phyloP scores from a whole-genome alignment of 768 basidiomycete genomes.

The Inosperma sp. region DNA sequence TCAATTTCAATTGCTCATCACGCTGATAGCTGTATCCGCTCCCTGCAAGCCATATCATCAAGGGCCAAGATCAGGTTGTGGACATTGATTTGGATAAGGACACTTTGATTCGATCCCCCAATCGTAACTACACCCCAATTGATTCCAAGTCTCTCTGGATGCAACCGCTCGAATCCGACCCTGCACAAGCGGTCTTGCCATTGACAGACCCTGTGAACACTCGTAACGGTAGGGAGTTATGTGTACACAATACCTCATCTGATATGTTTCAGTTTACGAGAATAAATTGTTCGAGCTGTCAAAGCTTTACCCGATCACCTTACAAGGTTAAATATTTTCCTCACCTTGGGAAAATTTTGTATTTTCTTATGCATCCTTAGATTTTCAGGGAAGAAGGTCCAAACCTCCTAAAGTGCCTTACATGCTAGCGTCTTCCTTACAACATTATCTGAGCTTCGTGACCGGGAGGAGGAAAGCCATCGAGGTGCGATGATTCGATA shows the following conservation, averaged over 20 bases:
- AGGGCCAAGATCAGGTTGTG: slow-evolving; percentile 49
- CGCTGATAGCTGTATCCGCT: slow-evolving; percentile 39
- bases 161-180: background rate
- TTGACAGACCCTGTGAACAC: background rate
- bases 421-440: slow-evolving; percentile 30
- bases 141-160: slow-evolving; percentile 40
- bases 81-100: slow-evolving; percentile 49
- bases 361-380: slow-evolving; percentile 15
- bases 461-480: slow-evolving; percentile 49
- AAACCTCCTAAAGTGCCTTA: slow-evolving; percentile 34
- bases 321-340: slow-evolving; percentile 28
- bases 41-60: slow-evolving; percentile 27
- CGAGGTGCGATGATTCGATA: slow-evolving; percentile 33
- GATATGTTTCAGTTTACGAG: slow-evolving; percentile 21
- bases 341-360: too few relatives aligned
- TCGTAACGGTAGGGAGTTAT: background rate
- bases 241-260: background rate
- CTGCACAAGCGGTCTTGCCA: background rate
- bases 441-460: slow-evolving; percentile 35
- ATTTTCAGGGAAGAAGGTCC: slow-evolving; percentile 23
- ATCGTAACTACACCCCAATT: slow-evolving; percentile 29
- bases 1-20: background rate
- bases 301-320: slow-evolving; percentile 41
- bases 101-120: slow-evolving; percentile 37
- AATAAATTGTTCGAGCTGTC: slow-evolving; percentile 30